Conservation (phyloP, 192 early-diverging fungal species). For the Backusella luteola region DNA sequence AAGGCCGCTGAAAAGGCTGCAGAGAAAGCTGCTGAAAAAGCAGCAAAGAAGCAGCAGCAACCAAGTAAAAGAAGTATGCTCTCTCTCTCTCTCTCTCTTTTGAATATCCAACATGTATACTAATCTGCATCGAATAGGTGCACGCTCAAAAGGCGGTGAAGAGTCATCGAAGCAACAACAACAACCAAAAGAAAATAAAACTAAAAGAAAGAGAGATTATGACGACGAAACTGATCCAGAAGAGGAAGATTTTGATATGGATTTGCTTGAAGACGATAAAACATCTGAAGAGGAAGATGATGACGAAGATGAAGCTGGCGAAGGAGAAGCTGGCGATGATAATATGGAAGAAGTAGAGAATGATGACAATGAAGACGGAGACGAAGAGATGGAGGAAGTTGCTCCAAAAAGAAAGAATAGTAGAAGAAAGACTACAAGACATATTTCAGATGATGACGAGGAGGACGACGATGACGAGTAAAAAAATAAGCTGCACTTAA, state of each 20-base stretch:
- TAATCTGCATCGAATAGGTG: background rate
- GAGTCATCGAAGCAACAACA: background rate
- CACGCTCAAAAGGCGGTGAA: background rate
- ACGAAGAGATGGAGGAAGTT: constrained; percentile 36
- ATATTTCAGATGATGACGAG: background rate
- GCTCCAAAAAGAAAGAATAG: constrained; percentile 15
- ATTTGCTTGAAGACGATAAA: background rate
- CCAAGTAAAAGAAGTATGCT: background rate
- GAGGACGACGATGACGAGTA: background rate
- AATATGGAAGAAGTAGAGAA: background rate
- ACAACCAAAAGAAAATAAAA: background rate
- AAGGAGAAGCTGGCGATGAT: background rate
- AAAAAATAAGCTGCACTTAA: background rate
- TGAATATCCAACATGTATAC: background rate
- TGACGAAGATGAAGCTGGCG: background rate
- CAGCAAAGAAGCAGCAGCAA: background rate
- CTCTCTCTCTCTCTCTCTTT: background rate
- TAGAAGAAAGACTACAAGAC: constrained; percentile 5
- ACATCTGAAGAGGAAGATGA: background rate
- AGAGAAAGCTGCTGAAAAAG: background rate
- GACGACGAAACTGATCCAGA: background rate
- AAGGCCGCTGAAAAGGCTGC: background rate
- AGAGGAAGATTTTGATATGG: background rate
- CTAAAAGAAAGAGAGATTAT: background rate
- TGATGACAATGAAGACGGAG: background rate